Evolutionary conservation across 345 rosid species (phyloP).

Genomic region (Acer yangbiense): DNA sequence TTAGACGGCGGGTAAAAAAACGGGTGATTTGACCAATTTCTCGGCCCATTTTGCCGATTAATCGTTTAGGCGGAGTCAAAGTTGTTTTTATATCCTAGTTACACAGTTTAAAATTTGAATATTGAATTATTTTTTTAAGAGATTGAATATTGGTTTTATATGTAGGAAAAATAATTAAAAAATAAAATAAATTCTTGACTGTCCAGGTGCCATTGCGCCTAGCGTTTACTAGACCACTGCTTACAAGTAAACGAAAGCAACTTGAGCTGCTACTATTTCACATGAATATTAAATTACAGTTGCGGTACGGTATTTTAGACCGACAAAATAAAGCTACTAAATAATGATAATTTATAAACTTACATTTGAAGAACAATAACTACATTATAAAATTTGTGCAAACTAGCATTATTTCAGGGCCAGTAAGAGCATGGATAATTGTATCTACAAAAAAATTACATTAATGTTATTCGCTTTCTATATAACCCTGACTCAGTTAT

Average conservation of each 20-base stretch:
- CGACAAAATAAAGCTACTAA: not conserved
- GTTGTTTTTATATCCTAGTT: too few species aligned
- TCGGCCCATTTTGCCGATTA: too few species aligned
- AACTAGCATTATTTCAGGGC: conserved; percentile 5
- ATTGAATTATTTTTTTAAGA: too few species aligned
- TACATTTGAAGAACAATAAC: not conserved
- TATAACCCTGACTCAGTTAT: conserved; percentile 22
- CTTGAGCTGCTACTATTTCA: not conserved
- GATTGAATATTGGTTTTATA: too few species aligned
- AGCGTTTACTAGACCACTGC: too few species aligned
- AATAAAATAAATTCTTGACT: too few species aligned
- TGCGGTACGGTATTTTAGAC: not conserved
- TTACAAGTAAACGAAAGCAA: not conserved
- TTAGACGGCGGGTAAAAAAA: too few species aligned
- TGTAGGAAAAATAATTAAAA: too few species aligned
- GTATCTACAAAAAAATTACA: conserved; percentile 30
- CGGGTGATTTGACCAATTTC: too few species aligned
- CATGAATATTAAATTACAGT: not conserved
- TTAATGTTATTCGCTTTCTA: conserved; percentile 24
- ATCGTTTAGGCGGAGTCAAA: too few species aligned
- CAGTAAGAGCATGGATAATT: not conserved
- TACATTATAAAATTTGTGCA: not conserved
- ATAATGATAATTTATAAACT: not conserved
- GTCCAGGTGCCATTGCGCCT: too few species aligned
- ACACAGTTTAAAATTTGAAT: too few species aligned